Base-by-base conservation (phyloP, 129 eudicot genomes). In the Centrapalus pauciflorus region DNA sequence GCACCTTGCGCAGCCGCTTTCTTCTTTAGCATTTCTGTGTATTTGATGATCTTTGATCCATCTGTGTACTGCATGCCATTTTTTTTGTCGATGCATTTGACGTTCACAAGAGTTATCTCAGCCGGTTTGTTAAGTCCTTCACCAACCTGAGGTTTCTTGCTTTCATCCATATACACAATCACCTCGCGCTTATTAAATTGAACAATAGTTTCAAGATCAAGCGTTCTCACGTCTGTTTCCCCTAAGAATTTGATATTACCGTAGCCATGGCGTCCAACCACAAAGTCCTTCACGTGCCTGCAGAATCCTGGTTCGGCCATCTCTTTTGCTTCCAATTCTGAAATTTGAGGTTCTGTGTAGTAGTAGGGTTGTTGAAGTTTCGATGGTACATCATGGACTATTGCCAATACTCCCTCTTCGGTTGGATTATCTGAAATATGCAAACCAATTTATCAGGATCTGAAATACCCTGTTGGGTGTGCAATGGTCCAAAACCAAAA, bases 101-200 rank as follows among this genome's bases (percentile, higher is more conserved):
- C 58, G 40, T 90, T 84, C 19, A 72, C 71, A 50, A 91, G 87
- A 32, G 94, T 87, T 16, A 87, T 75, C 71, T 80, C 97, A 20
- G 96, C 96, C 5, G 88, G 78, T 63, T 80, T 83, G 77, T 91
- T 91, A 50, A 91, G 85, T 55, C 94, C 86, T 79, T 85, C 69
- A 7, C 96, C 97, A 14, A 84, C 80, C 10, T 75, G 77, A 5
- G 88, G 88, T 58, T 81, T 85, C 82, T 81, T 79, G 69, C 25
- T 80, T 24, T 81, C 86, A 32, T 87, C 93, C 81, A 34, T 20
- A 33, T 81, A 87, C 41, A 91, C 82, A 34, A 79, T 69, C 61
- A 91, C 88, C 78, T 91, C 96, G 0, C 83, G 79, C 25, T 78
- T 29, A 27, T 85, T 87, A 57, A 91, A 87, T 9, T 78, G 74